Base-by-base conservation (phyloP, 495 filamentous ascomycete species). In the Pyrenula massariospora region DNA sequence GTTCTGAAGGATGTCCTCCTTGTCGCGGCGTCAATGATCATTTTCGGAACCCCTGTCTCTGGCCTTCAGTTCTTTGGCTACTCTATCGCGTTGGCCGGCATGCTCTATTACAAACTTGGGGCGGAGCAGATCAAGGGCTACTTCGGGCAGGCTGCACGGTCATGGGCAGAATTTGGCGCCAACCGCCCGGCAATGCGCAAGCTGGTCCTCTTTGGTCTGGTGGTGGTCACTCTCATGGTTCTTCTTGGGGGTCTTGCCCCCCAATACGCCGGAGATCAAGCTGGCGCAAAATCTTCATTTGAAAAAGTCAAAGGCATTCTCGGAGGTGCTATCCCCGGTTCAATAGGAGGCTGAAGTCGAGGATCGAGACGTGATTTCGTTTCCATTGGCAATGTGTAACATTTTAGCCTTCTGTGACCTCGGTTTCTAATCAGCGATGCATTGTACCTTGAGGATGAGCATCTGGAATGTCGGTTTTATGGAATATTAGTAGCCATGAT, bases 1-100 rank as follows among this genome's bases (percentile, higher is more conserved):
- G 91, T 98, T 57, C 84, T 97, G 66, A 98, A 98, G 80, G 93
- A 98, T 77, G 92, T 98, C 62, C 83, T 98, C 58, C 86, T 98
- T 24, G 91, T 98, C 52, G 73, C 77, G 55, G 88, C 88, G 54
- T 95, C 89, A 56, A 93, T 96, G 80, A 65, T 88, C 59, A 85
- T 98, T 70, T 96, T 89, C 86, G 76, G 84, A 57, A 93, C 89
- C 59, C 83, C 84, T 22, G 85, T 98, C 64, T 81, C 88, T 21
- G 69, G 68, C 50, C 82, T 94, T 50, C 93, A 98, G 74, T 85
- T 88, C 73, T 95, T 97, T 74, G 93, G 93, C 62, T 98, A 98
- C 81, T 83, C 80, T 66, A 84, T 98, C 65, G 91, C 93, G 52
- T 83, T 98, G 25, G 72, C 78, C 63, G 93, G 93, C 63, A 89